Conservation (phyloP, 345 rosid genomes). For the Gossypium mustelinum region DNA sequence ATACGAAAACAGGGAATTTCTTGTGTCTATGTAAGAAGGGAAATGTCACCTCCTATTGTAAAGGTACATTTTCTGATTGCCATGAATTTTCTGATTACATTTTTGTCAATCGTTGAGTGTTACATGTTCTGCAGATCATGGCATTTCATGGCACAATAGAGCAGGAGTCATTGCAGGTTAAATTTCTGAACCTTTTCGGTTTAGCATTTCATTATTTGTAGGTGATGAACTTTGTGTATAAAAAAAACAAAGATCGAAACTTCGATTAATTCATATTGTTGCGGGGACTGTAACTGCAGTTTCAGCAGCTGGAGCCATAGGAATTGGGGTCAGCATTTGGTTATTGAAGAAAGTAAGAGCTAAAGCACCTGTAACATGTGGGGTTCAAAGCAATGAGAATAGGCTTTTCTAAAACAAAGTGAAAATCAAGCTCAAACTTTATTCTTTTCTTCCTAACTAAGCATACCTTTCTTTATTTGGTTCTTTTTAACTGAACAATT, state of each 20-base stretch:
- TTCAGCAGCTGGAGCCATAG: constrained; percentile 75
- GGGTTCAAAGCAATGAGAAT: constrained; percentile 79
- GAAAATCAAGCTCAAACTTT: background rate
- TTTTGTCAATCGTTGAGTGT: background rate
- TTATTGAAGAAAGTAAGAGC: constrained; percentile 70
- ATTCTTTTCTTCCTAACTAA: constrained; percentile 10
- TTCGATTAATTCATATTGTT: background rate
- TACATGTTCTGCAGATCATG: constrained; percentile 36
- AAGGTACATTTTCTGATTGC: constrained; percentile 34
- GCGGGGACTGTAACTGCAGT: constrained; percentile 72
- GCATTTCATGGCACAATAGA: constrained; percentile 28
- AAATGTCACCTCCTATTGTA: constrained; percentile 64
- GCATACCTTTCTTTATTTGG: constrained; percentile 2
- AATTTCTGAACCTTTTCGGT: background rate
- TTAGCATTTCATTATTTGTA: background rate
- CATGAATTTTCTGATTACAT: background rate
- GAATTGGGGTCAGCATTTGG: constrained; percentile 75
- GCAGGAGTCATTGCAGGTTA: constrained; percentile 56
- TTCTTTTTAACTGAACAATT: background rate
- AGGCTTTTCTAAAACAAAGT: constrained; percentile 51
- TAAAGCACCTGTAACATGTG: constrained; percentile 80
- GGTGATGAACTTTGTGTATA: background rate
- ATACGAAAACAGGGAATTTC: constrained; percentile 50
- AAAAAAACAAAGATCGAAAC: background rate
- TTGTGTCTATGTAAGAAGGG: constrained; percentile 56